Percentiles rank a stretch among this genome's conserved stretches.
Evolutionary conservation across 2,329 filamentous ascomycete genomes (phyloP).

Genomic region (Fusarium floridanum): DNA sequence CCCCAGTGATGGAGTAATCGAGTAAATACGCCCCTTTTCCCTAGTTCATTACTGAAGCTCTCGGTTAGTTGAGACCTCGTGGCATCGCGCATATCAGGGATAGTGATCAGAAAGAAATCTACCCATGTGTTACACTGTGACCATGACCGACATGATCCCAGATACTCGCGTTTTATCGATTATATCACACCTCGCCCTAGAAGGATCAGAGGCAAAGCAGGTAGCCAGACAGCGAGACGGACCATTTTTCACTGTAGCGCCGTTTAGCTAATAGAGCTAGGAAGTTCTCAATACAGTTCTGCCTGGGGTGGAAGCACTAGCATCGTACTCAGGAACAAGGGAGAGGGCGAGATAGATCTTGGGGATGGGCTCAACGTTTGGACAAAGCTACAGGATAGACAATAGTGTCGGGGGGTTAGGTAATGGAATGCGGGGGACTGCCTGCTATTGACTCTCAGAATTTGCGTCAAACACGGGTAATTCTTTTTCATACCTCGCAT

Average conservation of each 20-base stretch:
- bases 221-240: neutral
- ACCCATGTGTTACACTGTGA: neutral
- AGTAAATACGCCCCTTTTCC: conserved; percentile 52
- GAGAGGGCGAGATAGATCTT: too few species aligned
- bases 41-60: conserved; percentile 49
- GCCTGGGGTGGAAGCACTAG: too few species aligned
- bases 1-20: conserved; percentile 60
- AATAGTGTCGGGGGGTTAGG: neutral
- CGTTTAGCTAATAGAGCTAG: neutral
- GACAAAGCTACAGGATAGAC: too few species aligned
- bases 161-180: neutral
- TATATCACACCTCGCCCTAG: neutral
- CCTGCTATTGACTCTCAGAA: neutral
- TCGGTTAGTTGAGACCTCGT: conserved; percentile 31
- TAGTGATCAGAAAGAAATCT: neutral
- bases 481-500: too few species aligned
- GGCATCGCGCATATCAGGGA: neutral
- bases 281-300: neutral
- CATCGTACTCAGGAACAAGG: too few species aligned
- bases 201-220: neutral
- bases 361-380: too few species aligned
- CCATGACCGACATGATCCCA: neutral
- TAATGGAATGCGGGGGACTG: neutral
- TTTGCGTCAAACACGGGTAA: neutral
- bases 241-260: neutral